Base-by-base conservation (phyloP, 1,284 basidiomycete genomes). In the Rhodotorula sp. region DNA sequence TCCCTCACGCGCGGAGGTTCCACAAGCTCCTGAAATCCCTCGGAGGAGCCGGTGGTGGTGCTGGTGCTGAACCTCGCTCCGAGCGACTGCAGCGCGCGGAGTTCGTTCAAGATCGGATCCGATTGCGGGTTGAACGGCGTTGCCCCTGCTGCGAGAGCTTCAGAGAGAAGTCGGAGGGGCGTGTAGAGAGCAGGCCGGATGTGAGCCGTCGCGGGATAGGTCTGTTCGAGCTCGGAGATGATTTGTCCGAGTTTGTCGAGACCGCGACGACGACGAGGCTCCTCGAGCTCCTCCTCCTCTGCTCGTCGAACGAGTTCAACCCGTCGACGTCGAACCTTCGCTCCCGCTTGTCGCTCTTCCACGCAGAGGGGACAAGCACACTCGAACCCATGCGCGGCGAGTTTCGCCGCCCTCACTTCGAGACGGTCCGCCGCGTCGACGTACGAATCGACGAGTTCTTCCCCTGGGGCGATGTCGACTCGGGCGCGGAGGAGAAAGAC, bases 391-490 rank as follows among this genome's bases (percentile, higher is more conserved):
- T 78, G 74, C 16, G 62, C 67, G 0, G n/a, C 31, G 21, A 72
- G 59, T 39, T 72, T 68, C 0, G 23, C 43, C 5, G 14, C 34
- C 7, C 74, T 48, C 18, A 48, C 66, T 6, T 67, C 67, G 21
- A 78, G 52, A 34, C 21, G 46, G 26, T 74, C 67, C 15, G 20
- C 20, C 16, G 62, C 67, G 31, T 57, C 57, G 39, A 52, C 67
- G 60, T 69, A 60, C 66, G 70, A n/a, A 65, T 64, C n/a, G 67
- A 58, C 16, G 26, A 77, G 39, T 48, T 79, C 78, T 39, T 71
- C 71, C 2, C 78, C 78, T 2, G 31, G 46, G 70, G 74, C 12
- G 82, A 82, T 61, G 77, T 70, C 16, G 64, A 64, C 23, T 29
- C 76, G 69, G 5, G 77, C 73, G 29, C 78, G 67, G 34, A 79